Percentiles rank a stretch among this genome's conserved stretches.
Conservation (phyloP, 768 basidiomycete species). For the Cystobasidium onofrii region DNA sequence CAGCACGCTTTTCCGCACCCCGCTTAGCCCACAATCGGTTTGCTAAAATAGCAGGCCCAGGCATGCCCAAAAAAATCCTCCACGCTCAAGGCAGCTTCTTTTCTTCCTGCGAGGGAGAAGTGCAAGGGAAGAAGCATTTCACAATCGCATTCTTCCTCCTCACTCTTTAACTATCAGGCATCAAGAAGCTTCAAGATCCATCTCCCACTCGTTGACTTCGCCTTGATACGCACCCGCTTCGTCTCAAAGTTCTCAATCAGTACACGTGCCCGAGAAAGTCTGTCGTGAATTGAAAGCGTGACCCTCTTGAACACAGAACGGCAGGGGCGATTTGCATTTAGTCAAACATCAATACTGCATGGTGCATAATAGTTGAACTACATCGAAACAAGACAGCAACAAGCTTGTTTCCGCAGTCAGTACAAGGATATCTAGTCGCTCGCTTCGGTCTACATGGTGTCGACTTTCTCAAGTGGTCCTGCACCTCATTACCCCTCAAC, state of each 20-base stretch:
- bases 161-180: too few relatives aligned
- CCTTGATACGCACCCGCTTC: too few relatives aligned
- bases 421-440: too few relatives aligned
- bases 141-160: too few relatives aligned
- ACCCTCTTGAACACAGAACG: neutral
- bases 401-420: too few relatives aligned
- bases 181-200: too few relatives aligned
- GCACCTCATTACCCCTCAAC: neutral
- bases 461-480: constrained; percentile 2
- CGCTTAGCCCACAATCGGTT: neutral
- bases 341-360: too few relatives aligned
- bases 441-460: neutral
- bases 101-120: neutral
- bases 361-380: too few relatives aligned
- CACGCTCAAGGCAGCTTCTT: neutral
- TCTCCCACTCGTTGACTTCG: too few relatives aligned
- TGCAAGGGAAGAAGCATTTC: too few relatives aligned
- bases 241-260: neutral
- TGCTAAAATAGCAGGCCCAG: neutral
- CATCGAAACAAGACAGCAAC: neutral
- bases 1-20: neutral
- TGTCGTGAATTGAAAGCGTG: neutral
- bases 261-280: neutral
- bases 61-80: neutral
- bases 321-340: neutral